Conservation (phyloP, 2,329 filamentous ascomycete genomes). For the Anthostomella pinea region DNA sequence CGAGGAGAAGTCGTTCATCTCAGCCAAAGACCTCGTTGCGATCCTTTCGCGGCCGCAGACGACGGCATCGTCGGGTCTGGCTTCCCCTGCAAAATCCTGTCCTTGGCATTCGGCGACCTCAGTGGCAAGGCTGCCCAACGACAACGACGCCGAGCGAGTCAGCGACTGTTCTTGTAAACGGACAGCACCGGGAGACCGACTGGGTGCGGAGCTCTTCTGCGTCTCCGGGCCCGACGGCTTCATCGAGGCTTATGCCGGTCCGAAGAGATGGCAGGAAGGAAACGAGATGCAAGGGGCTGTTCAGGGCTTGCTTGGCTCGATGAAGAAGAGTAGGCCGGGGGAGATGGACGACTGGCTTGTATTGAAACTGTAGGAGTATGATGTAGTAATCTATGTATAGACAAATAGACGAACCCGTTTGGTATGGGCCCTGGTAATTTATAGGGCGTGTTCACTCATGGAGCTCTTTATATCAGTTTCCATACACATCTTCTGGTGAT, state of each 20-base stretch:
- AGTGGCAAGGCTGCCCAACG: constrained; percentile 23
- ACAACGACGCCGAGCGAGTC: constrained; percentile 23
- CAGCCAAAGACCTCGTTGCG: constrained; percentile 45
- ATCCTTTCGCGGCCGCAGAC: constrained; percentile 25
- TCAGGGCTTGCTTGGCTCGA: constrained; percentile 61
- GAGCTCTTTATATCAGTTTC: too few species aligned
- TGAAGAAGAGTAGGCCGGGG: constrained; percentile 47
- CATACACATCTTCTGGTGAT: too few species aligned
- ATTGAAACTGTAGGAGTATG: constrained; percentile 52
- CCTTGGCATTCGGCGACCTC: constrained; percentile 27
- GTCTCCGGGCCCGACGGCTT: constrained; percentile 93
- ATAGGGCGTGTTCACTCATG: too few species aligned
- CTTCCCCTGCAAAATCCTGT: constrained; percentile 9
- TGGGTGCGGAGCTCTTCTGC: constrained; percentile 66
- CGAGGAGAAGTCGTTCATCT: constrained; percentile 69
- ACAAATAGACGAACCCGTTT: too few species aligned
- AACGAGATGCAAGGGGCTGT: constrained; percentile 72
- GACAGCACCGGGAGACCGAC: constrained; percentile 13
- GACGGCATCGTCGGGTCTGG: constrained; percentile 23
- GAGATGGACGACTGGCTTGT: constrained; percentile 46
- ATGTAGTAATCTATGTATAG: too few species aligned
- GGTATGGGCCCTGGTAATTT: too few species aligned
- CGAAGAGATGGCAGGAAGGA: constrained; percentile 72
- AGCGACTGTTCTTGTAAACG: constrained; percentile 28
- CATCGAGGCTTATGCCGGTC: constrained; percentile 73